A percentile compares a stretch with the other conserved stretches of the same genome.
These are phyloP conservation scores for Casaregolazyma lundiana DNA, from an alignment of 1,139 yeast species.

Conservation along the genomic window DNA sequence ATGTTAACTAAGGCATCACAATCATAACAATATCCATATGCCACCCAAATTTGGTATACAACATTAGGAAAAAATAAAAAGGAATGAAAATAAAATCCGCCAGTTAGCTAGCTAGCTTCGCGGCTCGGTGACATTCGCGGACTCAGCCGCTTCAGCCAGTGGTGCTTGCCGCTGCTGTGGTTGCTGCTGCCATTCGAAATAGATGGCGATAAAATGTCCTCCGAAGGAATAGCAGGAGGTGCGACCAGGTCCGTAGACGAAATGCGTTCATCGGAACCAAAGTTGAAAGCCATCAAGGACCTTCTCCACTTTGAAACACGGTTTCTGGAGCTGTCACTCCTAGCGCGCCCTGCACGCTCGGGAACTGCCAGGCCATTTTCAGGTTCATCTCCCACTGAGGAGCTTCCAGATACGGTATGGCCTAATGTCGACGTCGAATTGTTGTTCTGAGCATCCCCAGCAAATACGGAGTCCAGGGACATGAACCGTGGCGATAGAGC, in stretches of 20 bases:
- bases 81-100: not conserved
- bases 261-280: slow-evolving; percentile 7
- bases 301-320: slow-evolving; percentile 29
- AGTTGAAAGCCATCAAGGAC: slow-evolving; percentile 26
- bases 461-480: slow-evolving; percentile 14
- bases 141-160: slow-evolving; percentile 4
- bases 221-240: not conserved
- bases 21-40: not conserved
- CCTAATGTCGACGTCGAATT: slow-evolving; percentile 23
- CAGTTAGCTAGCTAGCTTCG: not conserved
- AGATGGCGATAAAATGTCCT: not conserved
- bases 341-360: slow-evolving; percentile 5
- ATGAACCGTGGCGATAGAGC: slow-evolving; percentile 12
- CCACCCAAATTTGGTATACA: not conserved
- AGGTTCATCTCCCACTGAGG: slow-evolving; percentile 22
- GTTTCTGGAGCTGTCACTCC: slow-evolving; percentile 13
- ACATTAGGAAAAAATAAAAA: not conserved
- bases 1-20: slow-evolving; percentile 5
- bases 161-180: slow-evolving; percentile 1
- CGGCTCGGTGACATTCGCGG: slow-evolving; percentile 8
- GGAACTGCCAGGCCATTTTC: slow-evolving; percentile 18
- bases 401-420: slow-evolving; percentile 18
- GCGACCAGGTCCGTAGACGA: not conserved
- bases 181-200: slow-evolving; percentile 4
- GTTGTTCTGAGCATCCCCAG: slow-evolving; percentile 18